Percentiles rank a stretch among this genome's conserved stretches.
phyloP scores from a whole-genome alignment of 805 yeast species.

The Blastobotrys americana region DNA sequence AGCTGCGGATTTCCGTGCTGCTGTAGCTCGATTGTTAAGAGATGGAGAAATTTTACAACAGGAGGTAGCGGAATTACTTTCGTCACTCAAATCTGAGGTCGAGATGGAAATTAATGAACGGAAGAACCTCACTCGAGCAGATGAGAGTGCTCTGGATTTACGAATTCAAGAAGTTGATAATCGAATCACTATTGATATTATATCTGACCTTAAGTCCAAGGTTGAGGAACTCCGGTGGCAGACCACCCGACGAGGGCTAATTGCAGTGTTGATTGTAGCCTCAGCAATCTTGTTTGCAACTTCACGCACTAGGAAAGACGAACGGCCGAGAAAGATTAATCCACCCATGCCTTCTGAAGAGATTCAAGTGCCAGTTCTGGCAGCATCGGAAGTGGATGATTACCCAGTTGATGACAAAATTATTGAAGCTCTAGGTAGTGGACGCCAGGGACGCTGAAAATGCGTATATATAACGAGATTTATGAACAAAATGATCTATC shows the following conservation, averaged over 20 bases:
- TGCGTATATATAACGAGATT: too few species aligned
- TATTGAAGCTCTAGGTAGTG: constrained; percentile 29
- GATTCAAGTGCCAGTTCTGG: constrained; percentile 24
- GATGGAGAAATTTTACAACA: constrained; percentile 68
- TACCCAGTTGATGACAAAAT: constrained; percentile 29
- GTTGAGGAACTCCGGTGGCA: constrained; percentile 91
- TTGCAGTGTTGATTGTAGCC: constrained; percentile 63
- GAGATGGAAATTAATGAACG: constrained; percentile 82
- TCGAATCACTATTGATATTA: constrained; percentile 73
- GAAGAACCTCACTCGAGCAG: constrained; percentile 72
- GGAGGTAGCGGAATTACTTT: constrained; percentile 58
- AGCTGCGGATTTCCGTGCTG: constrained; percentile 56
- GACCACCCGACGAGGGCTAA: constrained; percentile 78
- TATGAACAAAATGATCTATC: too few species aligned
- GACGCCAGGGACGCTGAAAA: too few species aligned
- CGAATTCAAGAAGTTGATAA: constrained; percentile 76
- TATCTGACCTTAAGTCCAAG: constrained; percentile 75
- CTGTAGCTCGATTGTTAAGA: constrained; percentile 62
- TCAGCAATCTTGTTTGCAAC: constrained; percentile 53
- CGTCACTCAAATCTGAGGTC: constrained; percentile 62
- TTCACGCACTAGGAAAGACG: constrained; percentile 27
- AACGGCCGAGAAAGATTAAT: constrained; percentile 21
- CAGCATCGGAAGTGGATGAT: constrained; percentile 25
- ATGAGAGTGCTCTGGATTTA: constrained; percentile 59
- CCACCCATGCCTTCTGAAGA: constrained; percentile 18